These are phyloP conservation scores for Pleodorina starrii DNA, from an alignment of 139 green algal genomes.

Conservation along the genomic window DNA sequence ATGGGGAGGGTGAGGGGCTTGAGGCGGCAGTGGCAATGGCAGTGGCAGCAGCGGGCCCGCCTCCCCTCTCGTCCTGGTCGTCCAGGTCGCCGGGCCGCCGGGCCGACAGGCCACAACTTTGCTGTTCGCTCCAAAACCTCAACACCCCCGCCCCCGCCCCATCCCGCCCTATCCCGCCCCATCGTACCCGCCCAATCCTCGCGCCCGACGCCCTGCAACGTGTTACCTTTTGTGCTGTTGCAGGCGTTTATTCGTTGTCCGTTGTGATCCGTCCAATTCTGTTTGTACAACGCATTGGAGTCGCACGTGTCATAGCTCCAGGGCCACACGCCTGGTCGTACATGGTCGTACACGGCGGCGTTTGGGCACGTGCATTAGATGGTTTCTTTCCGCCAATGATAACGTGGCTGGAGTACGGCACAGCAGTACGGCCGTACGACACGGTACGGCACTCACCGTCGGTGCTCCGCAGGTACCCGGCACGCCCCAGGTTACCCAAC, in stretches of 20 bases:
- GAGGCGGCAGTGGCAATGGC: too few species aligned
- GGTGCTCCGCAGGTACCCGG: constrained; percentile 61
- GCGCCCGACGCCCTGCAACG: too few species aligned
- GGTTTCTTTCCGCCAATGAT: neutral
- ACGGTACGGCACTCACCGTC: constrained; percentile 17
- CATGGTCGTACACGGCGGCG: too few species aligned
- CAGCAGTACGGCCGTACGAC: neutral
- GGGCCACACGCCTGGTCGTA: constrained; percentile 54
- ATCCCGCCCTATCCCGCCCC: too few species aligned
- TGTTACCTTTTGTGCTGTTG: constrained; percentile 15
- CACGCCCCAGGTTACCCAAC: constrained; percentile 68
- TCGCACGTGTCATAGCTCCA: constrained; percentile 67
- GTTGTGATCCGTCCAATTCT: constrained; percentile 45
- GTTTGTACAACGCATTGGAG: neutral
- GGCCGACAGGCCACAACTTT: too few species aligned
- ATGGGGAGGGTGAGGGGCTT: too few species aligned
- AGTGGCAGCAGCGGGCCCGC: too few species aligned
- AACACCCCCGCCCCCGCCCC: too few species aligned
- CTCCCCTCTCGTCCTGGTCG: too few species aligned
- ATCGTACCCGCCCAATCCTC: too few species aligned
- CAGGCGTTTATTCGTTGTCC: constrained; percentile 34
- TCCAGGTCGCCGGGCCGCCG: too few species aligned
- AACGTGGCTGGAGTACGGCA: neutral
- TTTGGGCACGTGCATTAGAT: neutral
- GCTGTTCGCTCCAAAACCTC: too few species aligned